A percentile compares a stretch with the other conserved stretches of the same genome.
These are phyloP conservation scores for Colletotrichum paranaense DNA, from an alignment of 2,329 filamentous ascomycete species.

Conservation along the genomic window DNA sequence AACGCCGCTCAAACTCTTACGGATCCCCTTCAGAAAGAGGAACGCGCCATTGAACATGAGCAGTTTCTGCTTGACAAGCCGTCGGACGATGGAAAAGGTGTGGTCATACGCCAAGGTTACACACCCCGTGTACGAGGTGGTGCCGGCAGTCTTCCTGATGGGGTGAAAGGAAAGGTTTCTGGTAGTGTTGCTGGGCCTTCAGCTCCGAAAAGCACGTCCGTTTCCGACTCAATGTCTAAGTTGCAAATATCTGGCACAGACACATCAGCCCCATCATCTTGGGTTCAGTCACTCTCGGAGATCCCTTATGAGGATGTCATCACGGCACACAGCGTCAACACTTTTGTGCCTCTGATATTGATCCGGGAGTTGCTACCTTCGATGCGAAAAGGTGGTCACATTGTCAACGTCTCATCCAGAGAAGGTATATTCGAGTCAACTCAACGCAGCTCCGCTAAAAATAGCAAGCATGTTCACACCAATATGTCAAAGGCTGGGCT, in stretches of 20 bases:
- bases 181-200: not conserved
- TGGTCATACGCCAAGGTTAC: not conserved
- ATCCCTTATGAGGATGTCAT: constrained; percentile 53
- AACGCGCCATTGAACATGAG: constrained; percentile 41
- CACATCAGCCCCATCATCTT: constrained; percentile 44
- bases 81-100: not conserved
- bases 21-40: constrained; percentile 45
- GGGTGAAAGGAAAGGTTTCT: too few relatives aligned
- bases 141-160: not conserved
- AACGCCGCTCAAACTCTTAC: constrained; percentile 53
- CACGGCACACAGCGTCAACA: constrained; percentile 49
- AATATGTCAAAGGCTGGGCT: constrained; percentile 54
- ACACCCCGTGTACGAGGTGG: not conserved
- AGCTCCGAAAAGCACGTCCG: too few relatives aligned
- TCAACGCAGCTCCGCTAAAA: constrained; percentile 39
- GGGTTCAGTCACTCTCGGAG: constrained; percentile 47
- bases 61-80: not conserved
- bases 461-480: constrained; percentile 49
- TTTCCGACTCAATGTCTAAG: not conserved
- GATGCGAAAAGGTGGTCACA: constrained; percentile 43
- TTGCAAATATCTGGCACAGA: constrained; percentile 11
- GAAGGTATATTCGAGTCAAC: constrained; percentile 47
- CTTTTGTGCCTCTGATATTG: constrained; percentile 50
- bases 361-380: constrained; percentile 48
- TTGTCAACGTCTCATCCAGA: constrained; percentile 48